Conservation (phyloP, 2,329 filamentous ascomycete genomes). For the Ceratocystis smalleyi region DNA sequence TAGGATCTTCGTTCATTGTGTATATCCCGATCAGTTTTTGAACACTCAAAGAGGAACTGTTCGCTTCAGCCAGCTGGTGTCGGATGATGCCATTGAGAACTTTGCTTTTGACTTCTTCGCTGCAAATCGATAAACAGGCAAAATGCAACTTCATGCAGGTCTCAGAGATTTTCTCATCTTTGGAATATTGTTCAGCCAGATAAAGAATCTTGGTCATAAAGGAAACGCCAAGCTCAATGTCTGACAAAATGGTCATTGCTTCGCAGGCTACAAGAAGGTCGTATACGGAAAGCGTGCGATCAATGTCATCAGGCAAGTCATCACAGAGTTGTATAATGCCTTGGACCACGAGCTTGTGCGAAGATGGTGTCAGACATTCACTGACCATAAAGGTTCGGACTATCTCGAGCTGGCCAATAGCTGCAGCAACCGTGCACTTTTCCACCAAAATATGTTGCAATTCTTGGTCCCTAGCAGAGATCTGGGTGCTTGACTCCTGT, state of each 20-base stretch:
- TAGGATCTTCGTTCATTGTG: not conserved
- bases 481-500: slow-evolving; percentile 25
- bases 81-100: not conserved
- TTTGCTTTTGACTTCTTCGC: not conserved
- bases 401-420: slow-evolving; percentile 20
- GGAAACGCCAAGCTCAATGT: not conserved
- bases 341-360: not conserved
- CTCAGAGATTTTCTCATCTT: not conserved
- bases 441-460: slow-evolving; percentile 35
- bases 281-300: not conserved
- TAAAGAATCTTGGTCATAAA: slow-evolving; percentile 1
- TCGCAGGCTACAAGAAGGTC: not conserved
- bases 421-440: slow-evolving; percentile 27
- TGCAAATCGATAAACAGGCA: not conserved
- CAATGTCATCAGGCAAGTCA: not conserved
- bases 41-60: not conserved
- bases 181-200: not conserved
- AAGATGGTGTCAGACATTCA: not conserved
- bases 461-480: slow-evolving; percentile 26
- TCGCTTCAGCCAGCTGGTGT: not conserved
- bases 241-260: not conserved
- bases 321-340: not conserved
- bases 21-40: slow-evolving; percentile 26
- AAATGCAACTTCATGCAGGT: not conserved
- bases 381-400: slow-evolving; percentile 21